Evolutionary conservation across 805 yeast species (phyloP), one percentile per base, ranked within the genome.

Genomic region (Saccharomyces mikatae): DNA sequence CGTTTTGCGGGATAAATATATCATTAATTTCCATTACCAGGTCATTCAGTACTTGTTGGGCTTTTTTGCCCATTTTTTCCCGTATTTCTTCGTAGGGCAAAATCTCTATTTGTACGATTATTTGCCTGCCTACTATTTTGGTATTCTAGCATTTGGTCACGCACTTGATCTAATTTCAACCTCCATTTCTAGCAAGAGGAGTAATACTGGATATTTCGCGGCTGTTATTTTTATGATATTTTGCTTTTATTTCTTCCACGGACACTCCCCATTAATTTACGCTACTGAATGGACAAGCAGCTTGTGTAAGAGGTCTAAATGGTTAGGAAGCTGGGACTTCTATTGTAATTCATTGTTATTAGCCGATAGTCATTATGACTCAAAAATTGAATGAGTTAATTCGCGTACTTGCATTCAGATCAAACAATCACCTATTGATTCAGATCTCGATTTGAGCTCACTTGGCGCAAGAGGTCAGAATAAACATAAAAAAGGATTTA

Each of bases 61-160:
- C 51, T 89, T 90, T 87, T 74, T 69, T n/a, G 60, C 84, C 29
- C 94, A 88, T 68, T 85, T 80, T 67, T 66, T 77, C 56, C 95
- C 96, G 60, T 86, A 87, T 52, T 82, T 80, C 70, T 75, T 90
- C 54, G 89, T 92, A 96, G 91, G 84, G 27, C 83, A 97, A 73
- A 97, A 91, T 72, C 72, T 90, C 71, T 92, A 90, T 76, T 75
- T 91, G 65, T 96, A 90, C 70, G 97, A 91, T 71, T 92, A 92
- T 70, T 74, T 94, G 61, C 97, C 97, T 55, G 87, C 97, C 2
- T 80, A 89, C 52, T 94, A 89, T 74, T 94, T 95, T 71, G 94
- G 89, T 50, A 76, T 87, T 52, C 75, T 89, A 60, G 87, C 86
- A 2, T 74, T 89, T 53, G 87, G 87, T 26, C 90, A 86, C 59